Percentiles rank a stretch among this genome's conserved stretches.
phyloP scores from a whole-genome alignment of 441 rosid genomes.

The Adansonia rubrostipa region DNA sequence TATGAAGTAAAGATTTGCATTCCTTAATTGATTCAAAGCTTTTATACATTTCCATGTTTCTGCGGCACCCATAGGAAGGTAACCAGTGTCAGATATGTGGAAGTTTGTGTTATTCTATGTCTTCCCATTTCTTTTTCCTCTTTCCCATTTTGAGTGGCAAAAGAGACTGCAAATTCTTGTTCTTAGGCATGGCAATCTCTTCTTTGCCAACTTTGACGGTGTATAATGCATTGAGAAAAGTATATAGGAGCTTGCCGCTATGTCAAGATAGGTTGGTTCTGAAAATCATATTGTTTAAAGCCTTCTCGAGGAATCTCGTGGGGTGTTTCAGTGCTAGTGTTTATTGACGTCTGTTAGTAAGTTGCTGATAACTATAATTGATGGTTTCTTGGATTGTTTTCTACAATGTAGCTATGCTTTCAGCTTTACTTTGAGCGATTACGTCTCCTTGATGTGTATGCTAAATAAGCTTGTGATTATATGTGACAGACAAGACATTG shows the following conservation, averaged over 20 bases:
- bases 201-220: neutral
- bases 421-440: neutral
- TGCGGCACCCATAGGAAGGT: neutral
- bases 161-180: neutral
- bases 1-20: conserved; percentile 23
- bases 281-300: neutral
- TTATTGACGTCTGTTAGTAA: neutral
- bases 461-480: neutral
- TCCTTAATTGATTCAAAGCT: neutral
- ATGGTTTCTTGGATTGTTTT: conserved; percentile 11
- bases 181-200: neutral
- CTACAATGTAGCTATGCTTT: neutral
- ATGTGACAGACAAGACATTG: neutral
- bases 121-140: neutral
- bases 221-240: neutral
- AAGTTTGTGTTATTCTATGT: neutral
- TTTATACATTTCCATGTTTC: neutral
- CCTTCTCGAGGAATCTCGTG: neutral
- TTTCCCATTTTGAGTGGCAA: neutral
- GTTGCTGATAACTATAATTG: neutral
- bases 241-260: neutral
- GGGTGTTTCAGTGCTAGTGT: neutral
- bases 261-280: neutral
- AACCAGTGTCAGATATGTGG: neutral
- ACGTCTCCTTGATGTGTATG: neutral